Percentiles rank a stretch among this genome's conserved stretches.
phyloP scores from a whole-genome alignment of 2,329 filamentous ascomycete species.

The Hypoxylon sp. region DNA sequence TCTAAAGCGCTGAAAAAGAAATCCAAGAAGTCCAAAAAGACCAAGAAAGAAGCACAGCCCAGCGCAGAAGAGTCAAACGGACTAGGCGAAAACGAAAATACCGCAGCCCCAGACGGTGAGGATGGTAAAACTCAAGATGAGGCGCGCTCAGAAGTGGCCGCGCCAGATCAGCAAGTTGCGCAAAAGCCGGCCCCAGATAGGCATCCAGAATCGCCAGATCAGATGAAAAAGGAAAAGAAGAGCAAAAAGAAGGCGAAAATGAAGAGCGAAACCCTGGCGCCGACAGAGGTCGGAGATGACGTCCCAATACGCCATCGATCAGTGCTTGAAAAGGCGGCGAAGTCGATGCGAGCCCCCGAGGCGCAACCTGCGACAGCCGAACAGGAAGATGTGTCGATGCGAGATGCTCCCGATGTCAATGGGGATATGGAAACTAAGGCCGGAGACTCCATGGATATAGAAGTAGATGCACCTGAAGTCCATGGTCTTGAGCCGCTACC shows the following conservation, averaged over 20 bases:
- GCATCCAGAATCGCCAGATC: constrained; percentile 33
- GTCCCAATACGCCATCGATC: constrained; percentile 61
- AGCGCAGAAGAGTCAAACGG: background rate
- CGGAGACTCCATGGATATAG: constrained; percentile 39
- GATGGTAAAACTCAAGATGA: constrained; percentile 6
- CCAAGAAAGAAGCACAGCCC: constrained; percentile 57
- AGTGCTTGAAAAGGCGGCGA: constrained; percentile 70
- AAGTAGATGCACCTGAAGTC: constrained; percentile 60
- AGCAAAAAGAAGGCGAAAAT: constrained; percentile 47
- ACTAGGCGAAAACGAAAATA: constrained; percentile 44
- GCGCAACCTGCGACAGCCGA: constrained; percentile 53
- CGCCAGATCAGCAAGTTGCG: constrained; percentile 37
- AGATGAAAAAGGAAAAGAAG: constrained; percentile 48
- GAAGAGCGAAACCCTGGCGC: constrained; percentile 34
- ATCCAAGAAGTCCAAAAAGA: constrained; percentile 55
- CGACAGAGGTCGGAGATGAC: constrained; percentile 40
- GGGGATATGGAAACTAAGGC: constrained; percentile 34
- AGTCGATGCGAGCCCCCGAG: constrained; percentile 66
- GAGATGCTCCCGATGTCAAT: constrained; percentile 48
- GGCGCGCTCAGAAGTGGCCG: constrained; percentile 37
- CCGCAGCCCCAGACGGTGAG: background rate
- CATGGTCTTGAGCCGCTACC: constrained; percentile 86
- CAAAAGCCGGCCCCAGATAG: constrained; percentile 14
- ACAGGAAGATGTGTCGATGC: constrained; percentile 53
- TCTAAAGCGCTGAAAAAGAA: constrained; percentile 52